phyloP scores from a whole-genome alignment of 1,284 basidiomycete species.

The Moniliophthora roreri region DNA sequence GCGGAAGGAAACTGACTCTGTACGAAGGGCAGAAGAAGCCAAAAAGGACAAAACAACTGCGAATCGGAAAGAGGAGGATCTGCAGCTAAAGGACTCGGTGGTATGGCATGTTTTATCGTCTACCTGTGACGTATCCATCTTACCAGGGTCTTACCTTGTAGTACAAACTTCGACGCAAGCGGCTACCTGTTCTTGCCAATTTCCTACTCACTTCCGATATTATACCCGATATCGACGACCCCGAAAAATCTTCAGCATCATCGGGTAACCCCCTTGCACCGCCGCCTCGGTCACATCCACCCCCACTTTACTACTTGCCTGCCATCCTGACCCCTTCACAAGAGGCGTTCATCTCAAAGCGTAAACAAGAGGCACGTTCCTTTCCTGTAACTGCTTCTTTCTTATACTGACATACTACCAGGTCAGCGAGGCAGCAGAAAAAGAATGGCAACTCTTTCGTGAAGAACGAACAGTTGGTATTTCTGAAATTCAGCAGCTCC shows the following conservation, averaged over 20 bases:
- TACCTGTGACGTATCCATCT: conserved; percentile 3
- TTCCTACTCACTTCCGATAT: conserved; percentile 75
- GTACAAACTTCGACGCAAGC: conserved; percentile 70
- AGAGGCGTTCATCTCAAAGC: conserved; percentile 60
- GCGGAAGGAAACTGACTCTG: conserved; percentile 77
- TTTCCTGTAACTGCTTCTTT: neutral
- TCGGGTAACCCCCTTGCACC: conserved; percentile 42
- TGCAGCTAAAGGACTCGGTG: conserved; percentile 76
- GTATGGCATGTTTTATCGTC: conserved; percentile 40
- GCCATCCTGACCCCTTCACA: conserved; percentile 67
- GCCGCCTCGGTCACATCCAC: conserved; percentile 65
- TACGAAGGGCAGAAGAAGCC: conserved; percentile 77
- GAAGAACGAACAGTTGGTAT: conserved; percentile 58
- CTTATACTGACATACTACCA: conserved; percentile 26
- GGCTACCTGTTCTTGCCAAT: conserved; percentile 69
- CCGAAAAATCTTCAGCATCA: conserved; percentile 13
- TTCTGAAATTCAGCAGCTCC: conserved; percentile 59
- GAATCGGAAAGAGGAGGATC: conserved; percentile 75
- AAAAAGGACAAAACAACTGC: conserved; percentile 76
- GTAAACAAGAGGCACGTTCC: conserved; percentile 58
- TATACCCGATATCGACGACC: conserved; percentile 42
- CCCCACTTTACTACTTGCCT: conserved; percentile 76
- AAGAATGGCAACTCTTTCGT: conserved; percentile 65
- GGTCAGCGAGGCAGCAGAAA: conserved; percentile 63
- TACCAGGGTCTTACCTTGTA: conserved; percentile 26